Evolutionary conservation across 257 asterid genomes (phyloP).

Genomic region (Hygrophila difformis): DNA sequence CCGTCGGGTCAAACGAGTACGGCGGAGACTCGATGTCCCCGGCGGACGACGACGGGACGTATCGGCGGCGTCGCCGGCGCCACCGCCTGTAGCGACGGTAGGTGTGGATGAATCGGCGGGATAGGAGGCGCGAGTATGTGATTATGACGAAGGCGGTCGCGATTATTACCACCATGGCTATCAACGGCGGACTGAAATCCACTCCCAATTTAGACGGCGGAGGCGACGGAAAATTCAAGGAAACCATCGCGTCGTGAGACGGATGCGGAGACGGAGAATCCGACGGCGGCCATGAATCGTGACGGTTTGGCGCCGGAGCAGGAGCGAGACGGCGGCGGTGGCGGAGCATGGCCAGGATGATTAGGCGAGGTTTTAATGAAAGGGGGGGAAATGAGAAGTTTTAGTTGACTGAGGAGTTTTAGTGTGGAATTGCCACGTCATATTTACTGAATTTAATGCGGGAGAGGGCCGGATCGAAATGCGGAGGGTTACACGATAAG

Average conservation of each 20-base stretch:
- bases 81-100: conserved; percentile 66
- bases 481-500: too few species aligned
- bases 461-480: conserved; percentile 14
- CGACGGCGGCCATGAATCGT: not conserved
- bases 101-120: conserved; percentile 50
- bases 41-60: conserved; percentile 58
- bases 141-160: conserved; percentile 78
- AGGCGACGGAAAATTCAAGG: conserved; percentile 19
- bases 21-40: conserved; percentile 77
- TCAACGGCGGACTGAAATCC: conserved; percentile 85
- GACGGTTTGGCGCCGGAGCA: not conserved
- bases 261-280: not conserved
- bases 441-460: conserved; percentile 33
- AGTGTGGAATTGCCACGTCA: conserved; percentile 27
- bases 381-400: too few species aligned
- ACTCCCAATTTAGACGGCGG: conserved; percentile 59
- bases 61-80: conserved; percentile 60
- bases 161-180: conserved; percentile 81
- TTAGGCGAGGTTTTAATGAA: too few species aligned
- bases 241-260: too few species aligned
- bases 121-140: conserved; percentile 78
- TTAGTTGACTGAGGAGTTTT: not conserved
- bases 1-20: conserved; percentile 46
- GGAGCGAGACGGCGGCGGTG: not conserved
- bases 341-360: not conserved